A percentile compares a stretch with the other conserved stretches of the same genome.
Evolutionary conservation across 2,329 filamentous ascomycete genomes (phyloP).

Genomic region (Rutstroemia sydowiana): DNA sequence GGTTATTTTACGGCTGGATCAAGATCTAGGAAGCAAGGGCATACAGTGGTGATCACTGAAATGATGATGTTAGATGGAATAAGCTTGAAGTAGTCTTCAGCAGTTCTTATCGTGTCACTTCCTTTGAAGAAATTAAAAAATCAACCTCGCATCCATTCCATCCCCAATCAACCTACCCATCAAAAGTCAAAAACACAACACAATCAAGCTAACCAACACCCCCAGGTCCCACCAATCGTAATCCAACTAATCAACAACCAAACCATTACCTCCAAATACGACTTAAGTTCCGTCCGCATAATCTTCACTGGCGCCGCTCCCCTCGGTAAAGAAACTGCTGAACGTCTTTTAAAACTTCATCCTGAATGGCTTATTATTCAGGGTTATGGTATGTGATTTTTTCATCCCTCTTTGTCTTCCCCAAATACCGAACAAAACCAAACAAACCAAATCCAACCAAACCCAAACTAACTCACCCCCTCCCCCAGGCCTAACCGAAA

Average conservation of each 20-base stretch:
- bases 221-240: slow-evolving; percentile 70
- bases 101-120: too few relatives aligned
- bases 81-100: too few relatives aligned
- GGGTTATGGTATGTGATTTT: slow-evolving; percentile 69
- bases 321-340: slow-evolving; percentile 63
- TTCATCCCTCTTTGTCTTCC: slow-evolving; percentile 8
- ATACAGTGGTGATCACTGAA: too few relatives aligned
- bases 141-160: too few relatives aligned
- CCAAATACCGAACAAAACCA: not conserved
- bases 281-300: slow-evolving; percentile 58
- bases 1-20: too few relatives aligned
- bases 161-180: slow-evolving; percentile 44
- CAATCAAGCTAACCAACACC: not conserved
- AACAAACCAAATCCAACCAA: too few relatives aligned
- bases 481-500: slow-evolving; percentile 74
- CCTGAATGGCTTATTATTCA: slow-evolving; percentile 60
- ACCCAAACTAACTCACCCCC: too few relatives aligned
- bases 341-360: slow-evolving; percentile 53
- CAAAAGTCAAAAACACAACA: slow-evolving; percentile 36
- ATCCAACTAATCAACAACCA: slow-evolving; percentile 66
- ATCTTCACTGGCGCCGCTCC: slow-evolving; percentile 75
- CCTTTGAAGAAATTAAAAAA: too few relatives aligned
- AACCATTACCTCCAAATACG: slow-evolving; percentile 54
- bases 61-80: too few relatives aligned
- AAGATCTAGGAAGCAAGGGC: too few relatives aligned